Evolutionary conservation across 176 grass and related monocot species (phyloP).

Genomic region (Alopecurus myosuroides): DNA sequence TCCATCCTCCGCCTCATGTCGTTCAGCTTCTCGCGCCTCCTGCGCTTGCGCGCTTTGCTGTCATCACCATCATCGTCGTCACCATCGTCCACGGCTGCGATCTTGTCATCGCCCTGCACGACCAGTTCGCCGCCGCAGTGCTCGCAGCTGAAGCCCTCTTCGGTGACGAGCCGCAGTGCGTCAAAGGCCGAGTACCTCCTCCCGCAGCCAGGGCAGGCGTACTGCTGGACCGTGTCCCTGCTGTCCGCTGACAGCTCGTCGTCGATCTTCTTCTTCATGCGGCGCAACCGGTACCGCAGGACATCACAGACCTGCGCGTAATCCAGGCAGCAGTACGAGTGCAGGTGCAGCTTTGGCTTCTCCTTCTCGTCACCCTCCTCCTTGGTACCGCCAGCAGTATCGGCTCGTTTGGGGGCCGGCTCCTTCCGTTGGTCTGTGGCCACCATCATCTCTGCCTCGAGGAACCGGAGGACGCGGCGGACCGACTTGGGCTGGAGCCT

Average conservation of each 20-base stretch:
- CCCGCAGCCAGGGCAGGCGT: constrained; percentile 49
- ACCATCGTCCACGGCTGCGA: background rate
- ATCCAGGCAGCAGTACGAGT: constrained; percentile 73
- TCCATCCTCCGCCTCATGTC: background rate
- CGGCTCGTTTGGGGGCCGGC: background rate
- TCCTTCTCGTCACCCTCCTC: background rate
- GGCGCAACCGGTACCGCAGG: constrained; percentile 52
- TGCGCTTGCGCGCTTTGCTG: background rate
- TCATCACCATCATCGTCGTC: background rate
- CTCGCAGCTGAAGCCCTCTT: background rate
- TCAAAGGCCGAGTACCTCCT: background rate
- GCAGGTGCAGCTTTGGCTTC: constrained; percentile 43
- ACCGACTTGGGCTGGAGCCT: constrained; percentile 56
- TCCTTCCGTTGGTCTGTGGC: constrained; percentile 60
- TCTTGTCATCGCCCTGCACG: background rate
- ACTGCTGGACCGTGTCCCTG: constrained; percentile 55
- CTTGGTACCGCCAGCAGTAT: rapidly evolving
- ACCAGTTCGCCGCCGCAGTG: background rate
- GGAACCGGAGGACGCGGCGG: constrained; percentile 51
- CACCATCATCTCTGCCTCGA: constrained; percentile 65
- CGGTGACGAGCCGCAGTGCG: background rate
- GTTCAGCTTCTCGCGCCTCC: background rate
- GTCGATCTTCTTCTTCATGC: constrained; percentile 63
- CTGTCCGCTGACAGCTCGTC: constrained; percentile 50
- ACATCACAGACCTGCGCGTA: constrained; percentile 65